Evolutionary conservation across 2,329 filamentous ascomycete genomes (phyloP).

Genomic region (Acrodontium crateriforme): DNA sequence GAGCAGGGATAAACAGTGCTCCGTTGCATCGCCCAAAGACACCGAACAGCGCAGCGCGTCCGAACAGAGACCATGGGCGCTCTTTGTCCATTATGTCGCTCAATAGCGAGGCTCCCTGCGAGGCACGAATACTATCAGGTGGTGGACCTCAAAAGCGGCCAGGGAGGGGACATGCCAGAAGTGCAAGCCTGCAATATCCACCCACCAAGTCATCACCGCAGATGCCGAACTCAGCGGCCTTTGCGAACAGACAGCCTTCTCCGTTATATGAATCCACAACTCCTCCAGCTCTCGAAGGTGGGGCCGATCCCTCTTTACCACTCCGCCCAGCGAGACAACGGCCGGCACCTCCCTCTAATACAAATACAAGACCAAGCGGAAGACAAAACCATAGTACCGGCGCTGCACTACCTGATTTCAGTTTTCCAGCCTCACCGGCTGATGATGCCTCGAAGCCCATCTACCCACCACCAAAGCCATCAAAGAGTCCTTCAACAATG

Average conservation of each 20-base stretch:
- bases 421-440: conserved; percentile 19
- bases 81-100: conserved; percentile 38
- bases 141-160: conserved; percentile 28
- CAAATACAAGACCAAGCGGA: too few relatives aligned
- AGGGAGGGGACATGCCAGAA: conserved; percentile 55
- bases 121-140: conserved; percentile 7
- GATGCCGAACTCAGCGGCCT: too few relatives aligned
- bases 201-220: too few relatives aligned
- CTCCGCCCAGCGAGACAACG: conserved; percentile 12
- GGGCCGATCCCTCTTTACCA: conserved; percentile 6
- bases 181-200: conserved; percentile 70
- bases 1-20: conserved; percentile 11
- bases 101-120: conserved; percentile 27
- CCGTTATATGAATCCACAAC: conserved; percentile 28
- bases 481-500: conserved; percentile 17
- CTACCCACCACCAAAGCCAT: conserved; percentile 18
- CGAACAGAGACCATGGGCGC: conserved; percentile 32
- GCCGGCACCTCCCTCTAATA: conserved; percentile 18
- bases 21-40: conserved; percentile 9
- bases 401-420: conserved; percentile 12
- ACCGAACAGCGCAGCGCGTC: conserved; percentile 32
- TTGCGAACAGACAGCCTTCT: conserved; percentile 27
- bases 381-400: too few relatives aligned
- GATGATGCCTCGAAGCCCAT: too few relatives aligned
- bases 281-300: conserved; percentile 15